Evolutionary conservation across 192 early-diverging fungal genomes (phyloP).

Genomic region (Umbelopsis sp.): DNA sequence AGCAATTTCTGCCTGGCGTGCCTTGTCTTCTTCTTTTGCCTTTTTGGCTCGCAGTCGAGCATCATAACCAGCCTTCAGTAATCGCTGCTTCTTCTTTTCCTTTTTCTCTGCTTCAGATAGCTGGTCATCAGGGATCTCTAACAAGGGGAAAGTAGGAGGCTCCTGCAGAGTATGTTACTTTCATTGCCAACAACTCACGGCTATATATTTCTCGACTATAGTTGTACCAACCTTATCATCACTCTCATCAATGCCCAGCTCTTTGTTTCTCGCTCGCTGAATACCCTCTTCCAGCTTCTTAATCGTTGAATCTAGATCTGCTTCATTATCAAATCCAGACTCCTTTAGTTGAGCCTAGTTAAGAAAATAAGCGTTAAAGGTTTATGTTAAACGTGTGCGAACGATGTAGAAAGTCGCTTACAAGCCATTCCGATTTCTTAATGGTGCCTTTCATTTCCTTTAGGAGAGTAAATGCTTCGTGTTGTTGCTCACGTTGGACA

Average conservation of each 20-base stretch:
- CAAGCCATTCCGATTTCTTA: conserved; percentile 54
- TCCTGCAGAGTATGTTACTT: conserved; percentile 38
- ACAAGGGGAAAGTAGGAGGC: conserved; percentile 70
- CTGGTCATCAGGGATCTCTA: conserved; percentile 79
- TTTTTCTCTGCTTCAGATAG: conserved; percentile 76
- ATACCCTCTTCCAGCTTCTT: conserved; percentile 69
- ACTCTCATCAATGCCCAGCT: conserved; percentile 77
- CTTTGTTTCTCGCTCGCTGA: conserved; percentile 73
- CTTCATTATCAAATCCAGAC: conserved; percentile 65
- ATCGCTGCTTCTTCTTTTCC: conserved; percentile 84
- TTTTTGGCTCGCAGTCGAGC: conserved; percentile 69
- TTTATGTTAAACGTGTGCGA: no score
- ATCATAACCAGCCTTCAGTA: conserved; percentile 77
- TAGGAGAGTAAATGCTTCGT: conserved; percentile 57
- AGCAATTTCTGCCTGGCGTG: conserved; percentile 62
- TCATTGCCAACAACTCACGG: not conserved
- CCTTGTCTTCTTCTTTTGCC: conserved; percentile 73
- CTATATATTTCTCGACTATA: not conserved
- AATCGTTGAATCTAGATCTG: conserved; percentile 74
- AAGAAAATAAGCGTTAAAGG: no score
- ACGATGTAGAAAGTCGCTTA: conserved; percentile 18
- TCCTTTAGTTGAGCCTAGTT: conserved; percentile 54
- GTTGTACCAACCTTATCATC: conserved; percentile 58
- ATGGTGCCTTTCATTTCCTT: conserved; percentile 41
- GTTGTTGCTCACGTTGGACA: conserved; percentile 66